A percentile compares a stretch with the other conserved stretches of the same genome.
Conservation (phyloP, 495 filamentous ascomycete genomes). For the Aspergillus incahuasiensis region DNA sequence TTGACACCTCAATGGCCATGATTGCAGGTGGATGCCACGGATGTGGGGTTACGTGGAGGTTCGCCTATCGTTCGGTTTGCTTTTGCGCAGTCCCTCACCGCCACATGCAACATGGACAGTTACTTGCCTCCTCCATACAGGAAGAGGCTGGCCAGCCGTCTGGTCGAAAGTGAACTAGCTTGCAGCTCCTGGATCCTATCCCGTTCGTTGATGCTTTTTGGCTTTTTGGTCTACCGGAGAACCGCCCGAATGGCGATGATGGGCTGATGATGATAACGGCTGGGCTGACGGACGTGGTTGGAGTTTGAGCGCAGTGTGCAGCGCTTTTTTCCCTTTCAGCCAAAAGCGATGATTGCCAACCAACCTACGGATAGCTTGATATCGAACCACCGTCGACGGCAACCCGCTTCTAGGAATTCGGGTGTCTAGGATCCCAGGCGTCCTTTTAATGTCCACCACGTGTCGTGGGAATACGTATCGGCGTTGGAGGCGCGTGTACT, state of each 20-base stretch:
- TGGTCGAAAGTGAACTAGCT: conserved; percentile 10
- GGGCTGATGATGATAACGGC: conserved; percentile 13
- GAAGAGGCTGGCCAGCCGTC: conserved; percentile 22
- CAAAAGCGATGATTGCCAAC: not conserved
- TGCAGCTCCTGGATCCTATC: conserved; percentile 2
- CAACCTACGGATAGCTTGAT: too few relatives aligned
- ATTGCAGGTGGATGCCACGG: conserved; percentile 18
- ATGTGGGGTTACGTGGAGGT: conserved; percentile 34
- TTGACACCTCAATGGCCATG: conserved; percentile 3
- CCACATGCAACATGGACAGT: conserved; percentile 32
- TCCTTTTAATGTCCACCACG: not conserved
- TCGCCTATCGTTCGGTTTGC: conserved; percentile 32
- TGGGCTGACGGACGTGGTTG: not conserved
- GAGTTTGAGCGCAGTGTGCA: conserved; percentile 1
- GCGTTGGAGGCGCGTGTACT: not conserved
- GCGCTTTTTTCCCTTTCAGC: not conserved
- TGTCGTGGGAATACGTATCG: not conserved
- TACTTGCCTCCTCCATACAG: conserved; percentile 20
- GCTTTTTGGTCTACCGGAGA: conserved; percentile 9
- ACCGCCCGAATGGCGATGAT: conserved; percentile 1
- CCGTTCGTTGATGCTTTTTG: conserved; percentile 1
- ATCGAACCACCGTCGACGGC: too few relatives aligned
- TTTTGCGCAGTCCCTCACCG: conserved; percentile 33
- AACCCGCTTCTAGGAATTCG: not conserved
- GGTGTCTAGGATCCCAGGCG: not conserved